Conservation (phyloP, 768 basidiomycete genomes). For the Calocybe cyanea region DNA sequence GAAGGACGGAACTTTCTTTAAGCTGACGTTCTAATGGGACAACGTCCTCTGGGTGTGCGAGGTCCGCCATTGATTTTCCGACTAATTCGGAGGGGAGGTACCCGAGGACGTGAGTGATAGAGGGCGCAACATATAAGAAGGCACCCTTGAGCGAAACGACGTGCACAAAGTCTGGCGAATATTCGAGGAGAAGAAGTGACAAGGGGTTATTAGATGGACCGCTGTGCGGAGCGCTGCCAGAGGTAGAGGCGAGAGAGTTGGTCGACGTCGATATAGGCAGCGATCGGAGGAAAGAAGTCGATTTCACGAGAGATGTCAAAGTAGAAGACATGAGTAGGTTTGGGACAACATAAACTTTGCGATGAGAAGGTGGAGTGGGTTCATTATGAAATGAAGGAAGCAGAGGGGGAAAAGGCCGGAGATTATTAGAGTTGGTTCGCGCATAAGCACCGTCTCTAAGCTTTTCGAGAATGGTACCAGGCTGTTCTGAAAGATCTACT, state of each 20-base stretch:
- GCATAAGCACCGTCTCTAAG: conserved; percentile 75
- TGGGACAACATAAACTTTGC: conserved; percentile 51
- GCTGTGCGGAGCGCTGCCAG: conserved; percentile 9
- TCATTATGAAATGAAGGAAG: conserved; percentile 29
- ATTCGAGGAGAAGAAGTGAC: conserved; percentile 58
- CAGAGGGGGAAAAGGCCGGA: neutral
- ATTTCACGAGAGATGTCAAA: conserved; percentile 44
- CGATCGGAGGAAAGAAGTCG: conserved; percentile 41
- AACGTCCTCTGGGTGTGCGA: conserved; percentile 87
- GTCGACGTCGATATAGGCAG: conserved; percentile 41
- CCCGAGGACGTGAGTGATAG: conserved; percentile 73
- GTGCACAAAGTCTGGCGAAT: conserved; percentile 76
- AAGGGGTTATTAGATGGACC: conserved; percentile 37
- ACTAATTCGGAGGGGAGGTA: conserved; percentile 84
- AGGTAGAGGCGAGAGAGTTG: conserved; percentile 22
- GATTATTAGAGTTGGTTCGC: conserved; percentile 28
- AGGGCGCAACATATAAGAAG: conserved; percentile 90
- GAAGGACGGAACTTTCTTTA: conserved; percentile 54
- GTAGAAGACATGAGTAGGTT: conserved; percentile 46
- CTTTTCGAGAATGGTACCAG: conserved; percentile 76
- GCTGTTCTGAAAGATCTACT: conserved; percentile 87
- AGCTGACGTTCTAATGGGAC: conserved; percentile 90
- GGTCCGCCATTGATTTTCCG: conserved; percentile 71
- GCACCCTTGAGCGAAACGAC: conserved; percentile 90
- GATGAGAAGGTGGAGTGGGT: conserved; percentile 24